These are phyloP conservation scores for Skeletonema costatum DNA, from an alignment of 108 stramenopile species.

Conservation along the genomic window DNA sequence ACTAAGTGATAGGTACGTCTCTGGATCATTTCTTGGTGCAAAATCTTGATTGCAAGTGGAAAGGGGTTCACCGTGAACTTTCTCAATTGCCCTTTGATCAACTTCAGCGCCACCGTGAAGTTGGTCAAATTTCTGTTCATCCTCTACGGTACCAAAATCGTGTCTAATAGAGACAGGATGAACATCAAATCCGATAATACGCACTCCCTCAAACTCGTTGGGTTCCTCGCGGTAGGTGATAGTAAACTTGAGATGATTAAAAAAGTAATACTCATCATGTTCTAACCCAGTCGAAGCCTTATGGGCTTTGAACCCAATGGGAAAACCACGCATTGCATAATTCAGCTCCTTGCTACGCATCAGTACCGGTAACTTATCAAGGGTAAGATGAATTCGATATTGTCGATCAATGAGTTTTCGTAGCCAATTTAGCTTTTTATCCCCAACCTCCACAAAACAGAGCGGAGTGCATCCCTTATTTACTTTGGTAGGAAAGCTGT, in stretches of 20 bases:
- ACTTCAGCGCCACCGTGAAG: neutral
- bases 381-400: constrained; percentile 90
- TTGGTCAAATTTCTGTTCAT: neutral
- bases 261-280: constrained; percentile 72
- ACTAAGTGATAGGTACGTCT: constrained; percentile 48
- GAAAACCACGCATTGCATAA: constrained; percentile 83
- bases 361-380: constrained; percentile 85
- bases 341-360: constrained; percentile 79
- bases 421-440: constrained; percentile 71
- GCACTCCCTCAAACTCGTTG: constrained; percentile 70
- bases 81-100: neutral
- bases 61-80: neutral
- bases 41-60: constrained; percentile 38
- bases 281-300: constrained; percentile 53
- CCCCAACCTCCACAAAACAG: constrained; percentile 57
- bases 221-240: constrained; percentile 81
- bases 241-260: constrained; percentile 92
- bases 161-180: constrained; percentile 91
- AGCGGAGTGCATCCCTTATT: constrained; percentile 63
- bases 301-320: constrained; percentile 81
- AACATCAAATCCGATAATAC: constrained; percentile 95
- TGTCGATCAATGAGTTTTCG: constrained; percentile 88
- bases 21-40: constrained; percentile 48
- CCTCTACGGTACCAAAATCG: constrained; percentile 29
- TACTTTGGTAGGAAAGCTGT: constrained; percentile 50